Conservation (phyloP, 305 asterid genomes). For the Fraxinus sp. region DNA sequence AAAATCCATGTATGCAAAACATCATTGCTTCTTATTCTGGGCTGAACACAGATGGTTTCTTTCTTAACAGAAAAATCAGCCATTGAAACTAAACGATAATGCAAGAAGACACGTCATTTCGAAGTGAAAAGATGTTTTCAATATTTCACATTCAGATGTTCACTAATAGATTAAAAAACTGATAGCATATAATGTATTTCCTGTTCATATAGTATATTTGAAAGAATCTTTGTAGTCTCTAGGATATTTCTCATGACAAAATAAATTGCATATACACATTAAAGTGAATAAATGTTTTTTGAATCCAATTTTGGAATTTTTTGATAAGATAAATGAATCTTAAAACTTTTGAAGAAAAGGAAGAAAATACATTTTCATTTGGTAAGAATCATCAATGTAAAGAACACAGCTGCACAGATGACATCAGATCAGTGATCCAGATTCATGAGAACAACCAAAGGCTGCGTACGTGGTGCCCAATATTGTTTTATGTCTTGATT, state of each 20-base stretch:
- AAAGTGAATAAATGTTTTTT: not conserved
- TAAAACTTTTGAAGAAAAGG: not conserved
- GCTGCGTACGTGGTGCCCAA: not conserved
- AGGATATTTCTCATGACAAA: not conserved
- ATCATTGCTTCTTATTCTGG: not conserved
- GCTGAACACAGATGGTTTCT: not conserved
- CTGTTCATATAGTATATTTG: not conserved
- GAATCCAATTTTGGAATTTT: not conserved
- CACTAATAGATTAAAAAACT: not conserved
- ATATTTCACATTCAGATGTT: not conserved
- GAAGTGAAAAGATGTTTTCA: not conserved
- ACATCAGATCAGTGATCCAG: slow-evolving; percentile 6
- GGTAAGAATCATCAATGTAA: not conserved
- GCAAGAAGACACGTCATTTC: not conserved
- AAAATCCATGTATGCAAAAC: not conserved
- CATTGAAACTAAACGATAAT: not conserved
- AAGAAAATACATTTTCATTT: slow-evolving; percentile 5
- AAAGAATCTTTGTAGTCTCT: not conserved
- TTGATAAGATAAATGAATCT: not conserved
- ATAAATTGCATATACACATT: not conserved
- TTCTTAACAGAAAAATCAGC: not conserved
- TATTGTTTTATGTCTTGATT: not conserved
- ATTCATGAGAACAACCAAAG: not conserved
- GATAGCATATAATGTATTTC: not conserved
- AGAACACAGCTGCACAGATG: not conserved